These are phyloP conservation scores for Physcomitrium patens DNA, from an alignment of 225 moss, liverwort and hornwort species.

Conservation along the genomic window DNA sequence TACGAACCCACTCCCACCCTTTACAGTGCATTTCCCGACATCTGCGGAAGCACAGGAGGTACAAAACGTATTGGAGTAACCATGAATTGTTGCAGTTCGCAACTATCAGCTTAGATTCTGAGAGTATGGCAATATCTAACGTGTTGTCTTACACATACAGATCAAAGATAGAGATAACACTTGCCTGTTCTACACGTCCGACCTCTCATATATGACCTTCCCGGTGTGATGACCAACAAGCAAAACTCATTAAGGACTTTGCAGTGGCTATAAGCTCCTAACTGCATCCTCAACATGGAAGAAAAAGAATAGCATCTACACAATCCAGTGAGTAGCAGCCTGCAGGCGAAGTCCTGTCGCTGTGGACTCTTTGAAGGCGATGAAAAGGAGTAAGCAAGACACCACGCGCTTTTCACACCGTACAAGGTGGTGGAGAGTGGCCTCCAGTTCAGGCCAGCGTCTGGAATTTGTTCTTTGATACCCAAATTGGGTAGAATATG, in stretches of 20 bases:
- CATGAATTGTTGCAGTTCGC: slow-evolving; percentile 16
- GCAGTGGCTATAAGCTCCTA: slow-evolving; percentile 16
- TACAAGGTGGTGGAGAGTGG: neutral
- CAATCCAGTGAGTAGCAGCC: slow-evolving; percentile 1
- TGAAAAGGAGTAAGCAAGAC: slow-evolving; percentile 5
- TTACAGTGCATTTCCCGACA: no score
- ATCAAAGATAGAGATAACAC: slow-evolving; percentile 21
- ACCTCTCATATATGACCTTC: slow-evolving; percentile 33
- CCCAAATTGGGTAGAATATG: slow-evolving; percentile 39
- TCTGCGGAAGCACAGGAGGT: no score
- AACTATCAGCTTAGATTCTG: slow-evolving; percentile 10
- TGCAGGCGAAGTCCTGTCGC: neutral
- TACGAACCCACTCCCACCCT: no score
- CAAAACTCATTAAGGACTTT: slow-evolving; percentile 29
- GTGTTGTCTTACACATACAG: slow-evolving; percentile 2
- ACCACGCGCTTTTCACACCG: neutral
- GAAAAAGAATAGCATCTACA: slow-evolving; percentile 14
- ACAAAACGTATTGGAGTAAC: neutral
- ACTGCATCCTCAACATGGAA: slow-evolving; percentile 22
- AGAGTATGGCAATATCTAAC: slow-evolving; percentile 15
- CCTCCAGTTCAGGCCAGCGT: slow-evolving; percentile 23
- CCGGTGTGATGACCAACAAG: slow-evolving; percentile 33
- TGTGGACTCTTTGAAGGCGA: neutral
- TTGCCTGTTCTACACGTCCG: neutral
- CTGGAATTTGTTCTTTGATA: slow-evolving; percentile 29